Base-by-base conservation (phyloP, 1,284 basidiomycete species). In the Clitocybe nebularis region DNA sequence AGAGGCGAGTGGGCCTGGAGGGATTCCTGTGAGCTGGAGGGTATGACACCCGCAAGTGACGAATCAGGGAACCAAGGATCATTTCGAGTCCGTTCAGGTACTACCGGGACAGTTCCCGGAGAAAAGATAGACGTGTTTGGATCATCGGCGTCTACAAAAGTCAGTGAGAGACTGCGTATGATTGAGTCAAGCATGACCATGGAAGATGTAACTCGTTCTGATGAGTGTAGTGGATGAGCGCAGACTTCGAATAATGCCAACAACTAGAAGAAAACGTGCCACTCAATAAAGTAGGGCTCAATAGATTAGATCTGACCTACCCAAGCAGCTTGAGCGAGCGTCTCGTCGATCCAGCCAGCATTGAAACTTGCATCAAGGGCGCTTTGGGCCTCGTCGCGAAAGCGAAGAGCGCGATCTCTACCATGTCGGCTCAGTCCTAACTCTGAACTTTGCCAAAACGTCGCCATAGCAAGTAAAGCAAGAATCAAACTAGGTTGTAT, bases 291-390 rank as follows among this genome's bases (percentile, higher is more conserved):
- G 39, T 47, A 30, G 16, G 3, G 2, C 22, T 43, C 14, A 34
- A 23, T 35, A 49, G 50, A 46, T 50, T 30, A 29, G 25, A 20
- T n/a, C 32, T 30, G 30, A 44, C 74, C 55, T 59, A 87, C 86
- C 82, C 81, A 88, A 46, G 82, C 81, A 23, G 83, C 81, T 59
- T 87, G 79, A 11, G 79, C 82, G 6, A 88, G 68, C 19, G 72
- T 76, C 50, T 81, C 78, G 50, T 89, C 82, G 16, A 89, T 69
- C 77, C 81, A 82, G 22, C 77, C 72, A 29, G 79, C 74, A 54
- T 75, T 81, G 46, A 84, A 60, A 53, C 83, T 86, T 14, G 80
- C 79, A 43, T 89, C 81, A 46, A 89, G 60, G n/a, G 79, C 75
- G 36, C 74, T 66, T 56, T 86, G 84, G 13, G 84, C 85, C 51